Evolutionary conservation across 1,284 basidiomycete genomes (phyloP).

Genomic region (Kwoniella shivajii): DNA sequence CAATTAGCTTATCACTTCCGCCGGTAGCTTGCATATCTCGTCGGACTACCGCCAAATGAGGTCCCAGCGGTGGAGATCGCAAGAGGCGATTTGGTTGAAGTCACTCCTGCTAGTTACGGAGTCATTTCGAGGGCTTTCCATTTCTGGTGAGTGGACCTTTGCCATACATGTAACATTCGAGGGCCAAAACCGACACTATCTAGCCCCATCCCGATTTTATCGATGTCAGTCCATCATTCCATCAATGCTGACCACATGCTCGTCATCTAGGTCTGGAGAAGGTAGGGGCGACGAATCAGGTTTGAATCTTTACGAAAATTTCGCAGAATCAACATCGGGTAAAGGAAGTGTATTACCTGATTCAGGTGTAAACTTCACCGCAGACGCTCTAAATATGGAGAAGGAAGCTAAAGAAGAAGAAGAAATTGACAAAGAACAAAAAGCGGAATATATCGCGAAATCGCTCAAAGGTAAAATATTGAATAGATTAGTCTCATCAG

Average conservation of each 20-base stretch:
- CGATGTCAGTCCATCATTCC: background rate
- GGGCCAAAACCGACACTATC: background rate
- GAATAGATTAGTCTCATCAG: constrained; percentile 9
- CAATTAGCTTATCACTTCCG: background rate
- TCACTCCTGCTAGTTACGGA: constrained; percentile 85
- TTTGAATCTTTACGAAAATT: constrained; percentile 55
- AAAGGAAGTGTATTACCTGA: constrained; percentile 42
- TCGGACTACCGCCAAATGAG: constrained; percentile 92
- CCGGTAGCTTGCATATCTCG: constrained; percentile 71
- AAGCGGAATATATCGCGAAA: constrained; percentile 1
- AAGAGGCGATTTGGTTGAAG: constrained; percentile 83
- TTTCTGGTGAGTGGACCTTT: constrained; percentile 67
- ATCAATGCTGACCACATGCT: background rate
- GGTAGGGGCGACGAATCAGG: constrained; percentile 50
- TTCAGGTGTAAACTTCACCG: constrained; percentile 42
- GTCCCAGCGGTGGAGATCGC: constrained; percentile 96
- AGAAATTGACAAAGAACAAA: constrained; percentile 36
- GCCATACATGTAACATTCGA: background rate
- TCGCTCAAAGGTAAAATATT: constrained; percentile 11
- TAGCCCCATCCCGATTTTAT: background rate
- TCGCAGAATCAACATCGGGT: constrained; percentile 51
- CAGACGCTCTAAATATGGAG: constrained; percentile 50
- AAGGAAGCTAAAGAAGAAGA: constrained; percentile 50
- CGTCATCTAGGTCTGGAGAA: constrained; percentile 45
- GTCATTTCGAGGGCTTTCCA: constrained; percentile 85